phyloP scores from a whole-genome alignment of 768 basidiomycete species.

The Pleurotus tuoliensis region DNA sequence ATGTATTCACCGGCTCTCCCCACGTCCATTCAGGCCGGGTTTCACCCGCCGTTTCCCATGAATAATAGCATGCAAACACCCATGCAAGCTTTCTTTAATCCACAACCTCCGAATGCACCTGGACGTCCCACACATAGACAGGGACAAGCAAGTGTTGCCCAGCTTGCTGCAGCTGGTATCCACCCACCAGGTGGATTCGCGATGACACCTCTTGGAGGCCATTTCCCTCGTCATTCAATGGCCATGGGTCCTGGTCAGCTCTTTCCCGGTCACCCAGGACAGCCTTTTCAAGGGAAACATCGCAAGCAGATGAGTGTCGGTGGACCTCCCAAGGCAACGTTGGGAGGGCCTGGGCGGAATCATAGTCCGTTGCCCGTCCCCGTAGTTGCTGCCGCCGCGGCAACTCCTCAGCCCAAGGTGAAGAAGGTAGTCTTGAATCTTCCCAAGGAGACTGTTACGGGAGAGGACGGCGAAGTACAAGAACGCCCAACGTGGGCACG shows the following conservation, averaged over 20 bases:
- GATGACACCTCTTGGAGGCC: conserved; percentile 53
- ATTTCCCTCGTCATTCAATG: conserved; percentile 51
- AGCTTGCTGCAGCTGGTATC: conserved; percentile 58
- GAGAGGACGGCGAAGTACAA: conserved; percentile 35
- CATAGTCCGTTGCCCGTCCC: conserved; percentile 56
- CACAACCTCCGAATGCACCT: conserved; percentile 45
- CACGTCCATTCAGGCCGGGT: conserved; percentile 52
- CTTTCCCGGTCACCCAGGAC: conserved; percentile 26
- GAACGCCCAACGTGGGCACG: conserved; percentile 60
- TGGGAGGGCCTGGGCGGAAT: conserved; percentile 79
- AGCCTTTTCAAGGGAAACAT: conserved; percentile 57
- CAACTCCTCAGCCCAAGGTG: conserved; percentile 37
- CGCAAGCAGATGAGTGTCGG: conserved; percentile 74
- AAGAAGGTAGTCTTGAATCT: conserved; percentile 73
- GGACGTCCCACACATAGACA: conserved; percentile 53
- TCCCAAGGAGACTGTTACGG: conserved; percentile 60
- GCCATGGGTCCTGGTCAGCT: conserved; percentile 36
- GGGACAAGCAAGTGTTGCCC: conserved; percentile 54
- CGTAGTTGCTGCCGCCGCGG: conserved; percentile 20
- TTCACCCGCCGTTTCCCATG: conserved; percentile 52
- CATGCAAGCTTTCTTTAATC: conserved; percentile 65
- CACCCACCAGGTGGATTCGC: conserved; percentile 52
- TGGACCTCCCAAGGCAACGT: conserved; percentile 82
- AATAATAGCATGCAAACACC: conserved; percentile 60
- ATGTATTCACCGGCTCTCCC: conserved; percentile 66